A percentile compares a stretch with the other conserved stretches of the same genome.
These are phyloP conservation scores for Odontarrhena argentea DNA, from an alignment of 345 rosid species.

Conservation along the genomic window DNA sequence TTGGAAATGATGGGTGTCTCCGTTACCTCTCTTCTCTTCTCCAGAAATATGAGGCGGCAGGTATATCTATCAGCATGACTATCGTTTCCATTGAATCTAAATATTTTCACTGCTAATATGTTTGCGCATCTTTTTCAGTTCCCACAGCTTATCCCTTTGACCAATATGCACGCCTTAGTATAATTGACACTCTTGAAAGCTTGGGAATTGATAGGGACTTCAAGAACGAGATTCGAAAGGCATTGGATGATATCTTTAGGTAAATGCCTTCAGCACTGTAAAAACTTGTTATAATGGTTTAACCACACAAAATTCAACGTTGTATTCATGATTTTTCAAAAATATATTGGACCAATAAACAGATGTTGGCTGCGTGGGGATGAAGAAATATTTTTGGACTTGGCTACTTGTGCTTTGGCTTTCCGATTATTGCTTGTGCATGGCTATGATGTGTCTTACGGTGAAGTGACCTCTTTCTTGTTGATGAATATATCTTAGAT, in stretches of 20 bases:
- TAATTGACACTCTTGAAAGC: conserved; percentile 64
- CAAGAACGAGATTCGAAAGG: conserved; percentile 52
- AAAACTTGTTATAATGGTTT: conserved; percentile 1
- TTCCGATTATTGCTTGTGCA: conserved; percentile 65
- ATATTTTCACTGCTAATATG: conserved; percentile 18
- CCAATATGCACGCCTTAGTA: conserved; percentile 54
- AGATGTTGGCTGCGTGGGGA: conserved; percentile 79
- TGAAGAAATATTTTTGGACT: conserved; percentile 62
- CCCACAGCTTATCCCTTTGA: conserved; percentile 74
- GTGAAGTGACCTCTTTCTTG: conserved; percentile 43
- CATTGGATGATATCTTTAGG: conserved; percentile 68
- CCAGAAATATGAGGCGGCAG: conserved; percentile 70
- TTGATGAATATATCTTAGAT: not conserved
- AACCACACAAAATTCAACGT: not conserved
- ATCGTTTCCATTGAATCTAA: not conserved
- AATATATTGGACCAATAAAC: conserved; percentile 40
- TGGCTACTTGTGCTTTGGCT: conserved; percentile 68
- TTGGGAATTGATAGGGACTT: conserved; percentile 73
- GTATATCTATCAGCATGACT: conserved; percentile 37
- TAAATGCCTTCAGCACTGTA: conserved; percentile 33
- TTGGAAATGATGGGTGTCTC: conserved; percentile 60
- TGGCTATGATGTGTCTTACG: conserved; percentile 77
- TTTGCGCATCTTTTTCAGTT: conserved; percentile 50
- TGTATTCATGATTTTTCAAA: conserved; percentile 4
- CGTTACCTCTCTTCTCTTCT: conserved; percentile 57